These are phyloP conservation scores for Aspergillus steynii DNA, from an alignment of 495 filamentous ascomycete species.

Conservation along the genomic window DNA sequence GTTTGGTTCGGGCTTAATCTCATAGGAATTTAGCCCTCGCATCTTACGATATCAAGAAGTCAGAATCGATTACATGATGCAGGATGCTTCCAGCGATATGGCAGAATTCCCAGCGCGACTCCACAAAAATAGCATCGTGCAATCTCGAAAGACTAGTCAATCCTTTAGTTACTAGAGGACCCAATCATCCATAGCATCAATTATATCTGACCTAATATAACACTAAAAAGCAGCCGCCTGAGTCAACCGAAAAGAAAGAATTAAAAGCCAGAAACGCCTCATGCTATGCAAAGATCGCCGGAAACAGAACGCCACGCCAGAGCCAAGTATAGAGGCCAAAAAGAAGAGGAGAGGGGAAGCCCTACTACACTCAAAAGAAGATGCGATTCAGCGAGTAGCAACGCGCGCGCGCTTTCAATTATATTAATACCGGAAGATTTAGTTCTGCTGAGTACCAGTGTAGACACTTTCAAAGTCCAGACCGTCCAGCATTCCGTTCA, in stretches of 20 bases:
- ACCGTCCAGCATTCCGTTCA: constrained; percentile 52
- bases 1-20: too few relatives aligned
- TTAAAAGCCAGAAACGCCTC: constrained; percentile 8
- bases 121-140: too few relatives aligned
- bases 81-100: too few relatives aligned
- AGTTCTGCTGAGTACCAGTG: constrained; percentile 27
- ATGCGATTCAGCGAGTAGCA: not conserved
- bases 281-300: constrained; percentile 18
- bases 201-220: not conserved
- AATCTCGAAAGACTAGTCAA: too few relatives aligned
- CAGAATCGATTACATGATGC: not conserved
- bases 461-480: constrained; percentile 56
- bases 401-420: constrained; percentile 4
- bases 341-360: not conserved
- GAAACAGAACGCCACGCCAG: constrained; percentile 15
- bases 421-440: not conserved
- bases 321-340: constrained; percentile 6
- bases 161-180: too few relatives aligned
- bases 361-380: not conserved
- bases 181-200: not conserved
- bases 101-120: too few relatives aligned
- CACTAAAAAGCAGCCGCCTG: not conserved
- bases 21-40: too few relatives aligned
- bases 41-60: not conserved
- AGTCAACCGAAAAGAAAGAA: not conserved